These are phyloP conservation scores for Aureobasidium subglaciale DNA, from an alignment of 2,329 filamentous ascomycete species.

Conservation along the genomic window DNA sequence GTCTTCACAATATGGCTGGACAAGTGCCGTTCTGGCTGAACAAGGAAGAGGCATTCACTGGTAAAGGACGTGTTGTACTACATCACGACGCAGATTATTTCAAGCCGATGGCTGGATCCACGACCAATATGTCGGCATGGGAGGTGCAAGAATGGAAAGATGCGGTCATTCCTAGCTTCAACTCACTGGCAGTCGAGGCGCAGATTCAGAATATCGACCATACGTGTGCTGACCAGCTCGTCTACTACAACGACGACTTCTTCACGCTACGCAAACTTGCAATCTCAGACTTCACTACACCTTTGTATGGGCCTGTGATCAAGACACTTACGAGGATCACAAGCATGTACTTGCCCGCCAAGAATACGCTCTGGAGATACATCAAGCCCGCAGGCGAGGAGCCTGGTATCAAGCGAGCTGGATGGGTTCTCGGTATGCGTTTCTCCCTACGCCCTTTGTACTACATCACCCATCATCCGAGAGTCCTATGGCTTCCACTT, in stretches of 20 bases:
- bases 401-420: background rate
- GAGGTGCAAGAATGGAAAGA: background rate
- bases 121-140: background rate
- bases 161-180: background rate
- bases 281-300: background rate
- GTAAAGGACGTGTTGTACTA: background rate
- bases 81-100: background rate
- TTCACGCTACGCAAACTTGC: background rate
- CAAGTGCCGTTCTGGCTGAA: background rate
- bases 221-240: background rate
- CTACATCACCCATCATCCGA: background rate
- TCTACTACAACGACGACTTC: slow-evolving; percentile 1
- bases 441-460: background rate
- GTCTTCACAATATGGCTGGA: background rate
- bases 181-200: background rate
- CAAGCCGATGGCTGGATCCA: background rate
- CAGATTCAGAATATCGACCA: background rate
- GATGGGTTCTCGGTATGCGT: background rate
- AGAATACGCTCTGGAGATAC: background rate
- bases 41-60: background rate
- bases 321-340: background rate
- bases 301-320: background rate
- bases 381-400: background rate
- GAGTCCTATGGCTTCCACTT: background rate
- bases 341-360: background rate